Base-by-base conservation (phyloP, 1,139 yeast genomes). In the Geotrichum histeridarum region DNA sequence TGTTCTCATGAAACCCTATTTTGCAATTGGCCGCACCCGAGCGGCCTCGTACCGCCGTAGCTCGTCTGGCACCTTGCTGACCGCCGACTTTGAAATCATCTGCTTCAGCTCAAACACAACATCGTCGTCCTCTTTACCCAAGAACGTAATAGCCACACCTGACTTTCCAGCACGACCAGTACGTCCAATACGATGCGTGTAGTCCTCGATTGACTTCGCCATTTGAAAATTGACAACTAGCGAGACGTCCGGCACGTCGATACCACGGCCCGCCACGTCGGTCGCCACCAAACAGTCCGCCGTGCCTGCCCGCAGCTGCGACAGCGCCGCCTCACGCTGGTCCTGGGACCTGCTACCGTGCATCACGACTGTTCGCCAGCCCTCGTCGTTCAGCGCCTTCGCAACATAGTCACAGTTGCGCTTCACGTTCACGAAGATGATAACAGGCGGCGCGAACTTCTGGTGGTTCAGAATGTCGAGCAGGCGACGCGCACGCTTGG, bases 261-360 rank as follows among this genome's bases (percentile, higher is more conserved):
- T 83, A 70, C 99, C 99, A 73, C 99, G 82, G 4, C 97, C 96
- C 1, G 98, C 98, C 52, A 93, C 91, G 65, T 93, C 97, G 0
- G 99, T 93, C 9, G 97, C 97, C 35, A 93, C 84, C 50, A 93
- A 73, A 9, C 88, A 74, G 53, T 81, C 82, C 1, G 82, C 80
- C 32, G 75, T 73, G 32, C 89, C 87, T 11, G 75, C 66, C 54
- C 83, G 78, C 67, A 93, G 80, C 42, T 82, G 80, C 17, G 75
- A 74, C 46, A 93, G 76, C 0, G 96, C 85, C n/a, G 71, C 70
- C 65, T 93, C 98, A 69, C 99, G 80, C 63, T 84, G 83, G n/a
- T 81, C 88, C 70, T 93, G 99, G 0, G 86, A 77, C 65, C 86
- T 86, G 1, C 93, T 84, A 14, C 98, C 98, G 68, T 93, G 97